These are phyloP conservation scores for Pholiota conissans DNA, from an alignment of 768 basidiomycete genomes.

Conservation along the genomic window DNA sequence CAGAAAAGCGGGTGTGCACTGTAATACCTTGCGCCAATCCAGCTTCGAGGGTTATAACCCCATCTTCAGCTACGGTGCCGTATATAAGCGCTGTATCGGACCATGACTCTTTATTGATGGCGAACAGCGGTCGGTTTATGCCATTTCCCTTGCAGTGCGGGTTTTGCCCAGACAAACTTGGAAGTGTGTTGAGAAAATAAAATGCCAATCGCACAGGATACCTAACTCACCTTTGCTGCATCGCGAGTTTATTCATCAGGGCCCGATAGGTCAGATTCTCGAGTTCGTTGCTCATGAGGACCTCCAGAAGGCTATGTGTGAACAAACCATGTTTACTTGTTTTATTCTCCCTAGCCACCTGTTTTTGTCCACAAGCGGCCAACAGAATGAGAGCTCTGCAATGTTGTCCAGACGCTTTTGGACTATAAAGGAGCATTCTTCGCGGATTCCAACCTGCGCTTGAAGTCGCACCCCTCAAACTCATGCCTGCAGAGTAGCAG, in stretches of 20 bases:
- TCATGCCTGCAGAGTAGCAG: conserved; percentile 41
- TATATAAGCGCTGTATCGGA: conserved; percentile 30
- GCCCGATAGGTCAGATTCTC: conserved; percentile 30
- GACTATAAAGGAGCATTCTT: conserved; percentile 22
- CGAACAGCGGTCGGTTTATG: conserved; percentile 32
- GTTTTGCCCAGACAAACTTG: conserved; percentile 26
- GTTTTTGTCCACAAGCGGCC: conserved; percentile 39
- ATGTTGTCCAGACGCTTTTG: conserved; percentile 23
- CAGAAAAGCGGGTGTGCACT: conserved; percentile 22
- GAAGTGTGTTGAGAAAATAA: background rate
- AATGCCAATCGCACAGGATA: no score
- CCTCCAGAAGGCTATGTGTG: conserved; percentile 26
- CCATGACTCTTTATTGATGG: conserved; percentile 22
- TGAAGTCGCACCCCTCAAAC: conserved; percentile 14
- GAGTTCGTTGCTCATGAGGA: conserved; percentile 21
- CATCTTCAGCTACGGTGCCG: conserved; percentile 13
- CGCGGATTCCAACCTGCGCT: conserved; percentile 15
- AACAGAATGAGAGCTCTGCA: conserved; percentile 38
- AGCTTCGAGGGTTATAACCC: conserved; percentile 23
- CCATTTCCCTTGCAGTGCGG: conserved; percentile 35
- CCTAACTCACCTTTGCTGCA: conserved; percentile 27
- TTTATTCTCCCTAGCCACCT: conserved; percentile 31
- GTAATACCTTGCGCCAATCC: conserved; percentile 33
- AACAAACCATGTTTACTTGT: conserved; percentile 29
- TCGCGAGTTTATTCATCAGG: conserved; percentile 30